Base-by-base conservation (phyloP, 2,329 filamentous ascomycete genomes). In the Fusarium sp. region DNA sequence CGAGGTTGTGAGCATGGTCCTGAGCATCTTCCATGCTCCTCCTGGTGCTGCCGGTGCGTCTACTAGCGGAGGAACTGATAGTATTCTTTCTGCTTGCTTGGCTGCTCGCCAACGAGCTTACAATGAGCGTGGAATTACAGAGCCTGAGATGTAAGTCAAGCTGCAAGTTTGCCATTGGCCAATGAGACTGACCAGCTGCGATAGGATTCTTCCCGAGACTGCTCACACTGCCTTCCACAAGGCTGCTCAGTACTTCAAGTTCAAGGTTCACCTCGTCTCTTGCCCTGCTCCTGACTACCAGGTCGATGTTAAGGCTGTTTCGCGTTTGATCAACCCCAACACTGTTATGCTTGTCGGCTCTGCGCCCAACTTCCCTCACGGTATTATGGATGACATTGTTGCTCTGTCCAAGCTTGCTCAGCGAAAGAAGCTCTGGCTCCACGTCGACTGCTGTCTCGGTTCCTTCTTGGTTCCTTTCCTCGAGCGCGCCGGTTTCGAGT, bases 181-280 rank as follows among this genome's bases (percentile, higher is more conserved):
- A 42, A 35, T 47, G 31, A 56, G 44, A 62, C 70, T 76, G 6
- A 77, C 64, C 27, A 52, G n/a, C 6, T 7, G 25, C 29, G 0
- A 27, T 75, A 95, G 93, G 90, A 97, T 99, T 78, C 88, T 99
- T 41, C 96, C 96, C 18, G 92, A 95, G 70, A 99, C 96, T 1
- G 96, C 92, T 14, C 96, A 99, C 82, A 96, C 96, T 6, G 96
- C 96, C 22, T 99, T 99, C 87, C 93, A 92, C 83, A 99, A 99
- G 84, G 96, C 96, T 22, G 92, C 91, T 76, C 89, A 94, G 72
- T 99, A 99, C 86, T 99, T 98, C 86, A 94, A 94, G 78, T 98
- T 99, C 87, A 97, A 97, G 82, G 82, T 97, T 52, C 94, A 98
- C 82, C 87, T 94, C 31, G 95, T 98, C 5, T 85, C 92, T 42